phyloP scores from a whole-genome alignment of 371 early-diverging fungal genomes.

The Syncephalastrum monosporum region DNA sequence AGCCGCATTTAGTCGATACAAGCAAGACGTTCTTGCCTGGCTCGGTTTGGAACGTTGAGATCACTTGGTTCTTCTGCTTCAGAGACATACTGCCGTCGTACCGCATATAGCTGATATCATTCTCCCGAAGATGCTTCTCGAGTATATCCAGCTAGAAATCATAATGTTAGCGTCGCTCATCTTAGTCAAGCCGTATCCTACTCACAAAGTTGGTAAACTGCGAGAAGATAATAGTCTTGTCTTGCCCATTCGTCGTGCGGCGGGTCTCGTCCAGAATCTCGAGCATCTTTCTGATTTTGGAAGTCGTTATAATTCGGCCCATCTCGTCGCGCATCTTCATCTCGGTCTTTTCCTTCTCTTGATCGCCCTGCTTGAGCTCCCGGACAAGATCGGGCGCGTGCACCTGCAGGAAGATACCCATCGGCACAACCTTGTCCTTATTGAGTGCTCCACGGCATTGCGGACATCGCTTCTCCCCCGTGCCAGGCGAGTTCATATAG shows the following conservation, averaged over 20 bases:
- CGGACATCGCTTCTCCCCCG: conserved; percentile 30
- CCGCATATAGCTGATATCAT: conserved; percentile 27
- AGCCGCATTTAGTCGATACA: conserved; percentile 60
- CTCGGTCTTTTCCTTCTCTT: conserved; percentile 10
- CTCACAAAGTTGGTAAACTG: conserved; percentile 59
- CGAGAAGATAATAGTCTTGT: conserved; percentile 83
- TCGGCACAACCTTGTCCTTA: conserved; percentile 11
- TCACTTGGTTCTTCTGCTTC: conserved; percentile 33
- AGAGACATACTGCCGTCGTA: conserved; percentile 53
- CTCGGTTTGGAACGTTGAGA: conserved; percentile 49
- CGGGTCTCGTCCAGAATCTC: conserved; percentile 38
- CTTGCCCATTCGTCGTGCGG: conserved; percentile 24
- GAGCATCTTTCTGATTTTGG: conserved; percentile 55
- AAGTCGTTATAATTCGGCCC: conserved; percentile 27
- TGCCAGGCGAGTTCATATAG: conserved; percentile 21
- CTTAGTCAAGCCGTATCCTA: background rate
- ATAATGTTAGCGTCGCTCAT: background rate
- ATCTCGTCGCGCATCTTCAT: background rate
- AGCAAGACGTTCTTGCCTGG: conserved; percentile 55
- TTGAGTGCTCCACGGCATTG: conserved; percentile 39
- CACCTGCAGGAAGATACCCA: conserved; percentile 28
- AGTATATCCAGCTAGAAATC: conserved; percentile 56
- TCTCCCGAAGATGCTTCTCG: conserved; percentile 57
- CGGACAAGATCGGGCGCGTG: conserved; percentile 28
- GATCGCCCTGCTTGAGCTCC: conserved; percentile 5